Evolutionary conservation across 768 basidiomycete species (phyloP), one percentile per base, ranked within the genome.

Genomic region (Collybia sp.): DNA sequence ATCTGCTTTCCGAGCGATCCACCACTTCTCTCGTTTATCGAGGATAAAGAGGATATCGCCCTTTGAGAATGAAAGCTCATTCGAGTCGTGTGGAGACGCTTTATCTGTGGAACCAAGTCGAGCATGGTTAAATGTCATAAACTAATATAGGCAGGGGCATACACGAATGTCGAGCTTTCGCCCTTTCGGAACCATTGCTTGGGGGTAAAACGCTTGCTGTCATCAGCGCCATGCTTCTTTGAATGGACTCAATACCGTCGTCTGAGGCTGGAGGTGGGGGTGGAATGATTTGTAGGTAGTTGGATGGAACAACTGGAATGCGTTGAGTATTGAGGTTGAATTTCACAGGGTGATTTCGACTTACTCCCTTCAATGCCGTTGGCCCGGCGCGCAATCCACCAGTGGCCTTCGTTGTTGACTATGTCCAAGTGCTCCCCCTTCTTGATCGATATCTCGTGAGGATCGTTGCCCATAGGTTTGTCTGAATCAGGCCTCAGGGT

Each of bases 21-120:
- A 93, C 91, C 91, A 92, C 60, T 92, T 90, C 43, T 89, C 89
- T 57, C 88, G 82, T 66, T 91, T 93, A 67, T 98, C 94, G 47
- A 93, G 64, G 45, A 98, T 87, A 51, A 96, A 93, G 51, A 98
- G 78, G 35, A 92, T 72, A 58, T 97, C 95, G 44, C 93, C 92
- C 64, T 97, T 97, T 42, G 70, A 59, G 65, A 99, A 97, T 40
- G 90, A 89, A 32, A 99, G 87, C 67, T 99, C 96, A 60, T 90
- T 96, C 11, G 94, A 90, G 63, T 99, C 96, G 47, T 96, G 93
- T 19, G 88, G 72, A 2, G 88, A 91, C n/a, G 93, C 95, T 41
- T 79, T 80, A 70, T 99, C 95, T 98, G 65, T 19, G 3, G 25
- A 8, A 4, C 25, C 25, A 25, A 25, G 8, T 8, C 25, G 25